Conservation (phyloP, 345 rosid species). For the Syzygium aqueum region DNA sequence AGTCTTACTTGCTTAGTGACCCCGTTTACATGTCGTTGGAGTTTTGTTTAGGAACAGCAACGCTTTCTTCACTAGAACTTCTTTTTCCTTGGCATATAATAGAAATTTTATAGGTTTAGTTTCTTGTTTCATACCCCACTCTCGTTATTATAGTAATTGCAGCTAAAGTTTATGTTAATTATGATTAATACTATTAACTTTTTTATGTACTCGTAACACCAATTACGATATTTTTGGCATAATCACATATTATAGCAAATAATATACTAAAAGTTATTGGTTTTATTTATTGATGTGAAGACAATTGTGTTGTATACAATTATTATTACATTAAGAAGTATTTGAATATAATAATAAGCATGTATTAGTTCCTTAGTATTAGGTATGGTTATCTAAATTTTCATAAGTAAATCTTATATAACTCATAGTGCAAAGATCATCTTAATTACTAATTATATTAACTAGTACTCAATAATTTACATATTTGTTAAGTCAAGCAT, state of each 20-base stretch:
- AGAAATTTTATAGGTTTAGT: not conserved
- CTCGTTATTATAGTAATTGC: not conserved
- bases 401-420: not conserved
- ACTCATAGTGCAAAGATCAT: not conserved
- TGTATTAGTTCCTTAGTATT: not conserved
- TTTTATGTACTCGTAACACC: not conserved
- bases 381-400: not conserved
- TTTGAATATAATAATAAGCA: not conserved
- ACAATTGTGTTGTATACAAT: not conserved
- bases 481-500: not conserved
- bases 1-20: not conserved
- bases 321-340: not conserved
- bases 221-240: not conserved
- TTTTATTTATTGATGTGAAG: not conserved
- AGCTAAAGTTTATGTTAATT: not conserved
- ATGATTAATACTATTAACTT: not conserved
- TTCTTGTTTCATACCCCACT: not conserved
- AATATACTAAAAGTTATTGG: not conserved
- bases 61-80: not conserved
- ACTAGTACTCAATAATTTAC: not conserved
- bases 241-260: not conserved
- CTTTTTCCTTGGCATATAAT: not conserved
- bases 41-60: not conserved
- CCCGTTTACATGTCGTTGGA: not conserved
- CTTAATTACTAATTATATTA: not conserved